These are phyloP conservation scores for Fusarium austroafricanum DNA, from an alignment of 2,329 filamentous ascomycete genomes.

Conservation along the genomic window DNA sequence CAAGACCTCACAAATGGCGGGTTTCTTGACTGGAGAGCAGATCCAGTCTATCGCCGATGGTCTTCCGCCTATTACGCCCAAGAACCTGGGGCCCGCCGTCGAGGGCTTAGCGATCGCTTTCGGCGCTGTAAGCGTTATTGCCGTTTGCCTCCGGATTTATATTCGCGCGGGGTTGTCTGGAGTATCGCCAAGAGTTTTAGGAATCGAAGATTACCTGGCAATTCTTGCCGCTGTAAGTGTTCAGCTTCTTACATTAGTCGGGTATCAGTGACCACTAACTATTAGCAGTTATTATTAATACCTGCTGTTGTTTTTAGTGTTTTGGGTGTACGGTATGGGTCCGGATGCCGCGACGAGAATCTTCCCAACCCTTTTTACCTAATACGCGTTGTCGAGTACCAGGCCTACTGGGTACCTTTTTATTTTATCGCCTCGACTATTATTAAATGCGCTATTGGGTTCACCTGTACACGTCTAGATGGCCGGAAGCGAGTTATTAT, in stretches of 20 bases:
- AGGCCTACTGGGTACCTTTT: background rate
- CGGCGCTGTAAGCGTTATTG: background rate
- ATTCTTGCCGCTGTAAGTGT: background rate
- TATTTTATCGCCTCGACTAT: constrained; percentile 8
- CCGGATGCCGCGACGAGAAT: constrained; percentile 2
- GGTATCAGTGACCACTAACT: background rate
- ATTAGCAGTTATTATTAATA: background rate
- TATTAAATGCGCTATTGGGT: constrained; percentile 10
- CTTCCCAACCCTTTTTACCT: constrained; percentile 1
- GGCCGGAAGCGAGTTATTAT: background rate
- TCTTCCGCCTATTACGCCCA: background rate
- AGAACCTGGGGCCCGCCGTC: constrained; percentile 1
- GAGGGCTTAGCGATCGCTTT: constrained; percentile 9
- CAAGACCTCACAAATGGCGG: no score
- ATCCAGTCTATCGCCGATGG: constrained; percentile 4
- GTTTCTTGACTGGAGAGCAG: constrained; percentile 17
- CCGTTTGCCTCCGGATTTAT: constrained; percentile 9
- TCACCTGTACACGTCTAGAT: constrained; percentile 3
- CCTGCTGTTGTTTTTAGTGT: constrained; percentile 4
- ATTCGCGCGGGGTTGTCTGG: constrained; percentile 15
- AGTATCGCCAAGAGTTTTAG: background rate
- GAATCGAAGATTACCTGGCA: constrained; percentile 13
- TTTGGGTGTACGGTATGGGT: background rate
- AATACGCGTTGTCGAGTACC: constrained; percentile 4
- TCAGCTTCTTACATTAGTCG: fast-evolving